phyloP scores from a whole-genome alignment of 352 stramenopile species.

The Pythium chondricola region DNA sequence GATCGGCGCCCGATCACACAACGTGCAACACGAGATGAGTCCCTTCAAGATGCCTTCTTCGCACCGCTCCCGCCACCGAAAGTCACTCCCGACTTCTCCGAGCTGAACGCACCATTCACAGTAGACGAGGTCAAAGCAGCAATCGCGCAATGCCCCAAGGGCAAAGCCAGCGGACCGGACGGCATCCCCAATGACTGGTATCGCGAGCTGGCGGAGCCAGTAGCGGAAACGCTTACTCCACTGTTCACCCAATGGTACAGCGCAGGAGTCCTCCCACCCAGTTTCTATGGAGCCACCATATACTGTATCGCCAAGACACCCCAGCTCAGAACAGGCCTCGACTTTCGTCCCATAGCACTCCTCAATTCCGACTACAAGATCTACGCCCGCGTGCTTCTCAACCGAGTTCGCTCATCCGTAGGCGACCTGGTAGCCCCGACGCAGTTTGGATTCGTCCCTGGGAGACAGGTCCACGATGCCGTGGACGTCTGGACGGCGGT shows the following conservation, averaged over 20 bases:
- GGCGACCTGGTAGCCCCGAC: background rate
- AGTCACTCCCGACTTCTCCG: background rate
- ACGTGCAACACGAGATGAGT: background rate
- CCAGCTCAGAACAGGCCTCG: background rate
- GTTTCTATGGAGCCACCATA: background rate
- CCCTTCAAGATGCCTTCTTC: background rate
- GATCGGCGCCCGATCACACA: background rate
- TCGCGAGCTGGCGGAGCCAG: background rate
- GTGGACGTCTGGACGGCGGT: slow-evolving; percentile 8
- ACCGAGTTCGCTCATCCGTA: background rate
- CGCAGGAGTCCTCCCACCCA: background rate
- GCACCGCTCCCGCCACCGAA: background rate
- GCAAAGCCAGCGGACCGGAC: slow-evolving; percentile 2
- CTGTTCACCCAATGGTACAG: background rate
- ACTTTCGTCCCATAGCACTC: slow-evolving; percentile 9
- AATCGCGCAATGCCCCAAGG: background rate
- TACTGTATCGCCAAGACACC: background rate
- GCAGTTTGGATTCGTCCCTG: slow-evolving; percentile 10
- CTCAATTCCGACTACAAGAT: slow-evolving; percentile 17
- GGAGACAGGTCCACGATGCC: slow-evolving; percentile 7
- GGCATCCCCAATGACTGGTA: slow-evolving; percentile 6
- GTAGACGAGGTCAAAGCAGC: background rate
- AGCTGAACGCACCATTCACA: background rate
- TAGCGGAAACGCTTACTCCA: background rate
- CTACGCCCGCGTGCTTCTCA: slow-evolving; percentile 3